Evolutionary conservation across 331 rosid genomes (phyloP).

Genomic region (Rosa hybrid): DNA sequence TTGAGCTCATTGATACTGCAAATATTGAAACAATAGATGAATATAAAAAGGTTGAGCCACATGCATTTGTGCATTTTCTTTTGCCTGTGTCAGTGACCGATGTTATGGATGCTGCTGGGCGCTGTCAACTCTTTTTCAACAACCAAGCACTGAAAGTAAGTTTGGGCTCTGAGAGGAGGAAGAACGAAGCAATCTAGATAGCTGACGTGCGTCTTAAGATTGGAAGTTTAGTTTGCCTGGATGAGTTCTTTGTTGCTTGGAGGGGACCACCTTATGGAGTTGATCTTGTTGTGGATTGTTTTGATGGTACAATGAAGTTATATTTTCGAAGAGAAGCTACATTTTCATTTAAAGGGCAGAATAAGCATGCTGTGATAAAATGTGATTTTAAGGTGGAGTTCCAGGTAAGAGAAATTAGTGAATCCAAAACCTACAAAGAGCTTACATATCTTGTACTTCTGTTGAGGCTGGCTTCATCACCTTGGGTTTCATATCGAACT

Average conservation of each 20-base stretch:
- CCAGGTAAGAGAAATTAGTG: conserved; percentile 68
- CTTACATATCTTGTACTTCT: conserved; percentile 48
- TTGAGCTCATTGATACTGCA: conserved; percentile 31
- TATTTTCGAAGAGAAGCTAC: conserved; percentile 67
- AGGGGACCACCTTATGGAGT: conserved; percentile 65
- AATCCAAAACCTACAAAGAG: conserved; percentile 53
- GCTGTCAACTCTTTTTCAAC: conserved; percentile 48
- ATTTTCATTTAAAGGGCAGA: conserved; percentile 50
- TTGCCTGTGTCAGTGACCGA: conserved; percentile 42
- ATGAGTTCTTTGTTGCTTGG: conserved; percentile 68
- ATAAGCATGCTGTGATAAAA: conserved; percentile 48
- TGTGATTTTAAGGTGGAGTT: conserved; percentile 84
- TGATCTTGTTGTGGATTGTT: conserved; percentile 79
- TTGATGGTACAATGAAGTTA: conserved; percentile 65
- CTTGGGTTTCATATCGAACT: conserved; percentile 77
- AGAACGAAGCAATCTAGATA: conserved; percentile 54
- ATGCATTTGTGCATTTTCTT: conserved; percentile 91
- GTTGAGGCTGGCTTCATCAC: conserved; percentile 71
- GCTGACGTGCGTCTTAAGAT: conserved; percentile 71
- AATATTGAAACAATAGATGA: conserved; percentile 36
- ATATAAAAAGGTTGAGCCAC: conserved; percentile 61
- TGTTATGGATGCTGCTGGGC: conserved; percentile 53
- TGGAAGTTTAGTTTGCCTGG: conserved; percentile 58
- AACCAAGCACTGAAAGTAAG: conserved; percentile 50
- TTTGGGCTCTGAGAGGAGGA: conserved; percentile 80